Conservation (phyloP, 352 stramenopile species). For the Aphanomyces invadans region DNA sequence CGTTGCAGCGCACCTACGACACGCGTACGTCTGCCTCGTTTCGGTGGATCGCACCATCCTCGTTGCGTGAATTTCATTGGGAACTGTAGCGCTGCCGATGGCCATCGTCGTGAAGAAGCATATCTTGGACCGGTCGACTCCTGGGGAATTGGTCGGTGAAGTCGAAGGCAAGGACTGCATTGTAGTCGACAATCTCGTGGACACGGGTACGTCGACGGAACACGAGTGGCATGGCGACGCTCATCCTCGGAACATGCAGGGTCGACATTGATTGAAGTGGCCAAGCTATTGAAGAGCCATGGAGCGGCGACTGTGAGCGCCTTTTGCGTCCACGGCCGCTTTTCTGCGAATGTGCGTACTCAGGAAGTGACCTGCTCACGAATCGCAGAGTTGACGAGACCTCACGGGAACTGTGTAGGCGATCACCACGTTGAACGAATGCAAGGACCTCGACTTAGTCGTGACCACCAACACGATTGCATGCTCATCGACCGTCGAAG, state of each 20-base stretch:
- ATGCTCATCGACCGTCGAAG: constrained; percentile 31
- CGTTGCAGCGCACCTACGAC: constrained; percentile 64
- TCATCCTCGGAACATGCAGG: constrained; percentile 11
- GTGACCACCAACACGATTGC: constrained; percentile 84
- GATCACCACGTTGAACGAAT: constrained; percentile 48
- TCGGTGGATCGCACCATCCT: no score
- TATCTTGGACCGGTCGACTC: constrained; percentile 54
- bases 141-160: constrained; percentile 69
- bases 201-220: constrained; percentile 36
- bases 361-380: no score
- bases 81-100: constrained; percentile 39
- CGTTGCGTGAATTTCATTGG: not conserved
- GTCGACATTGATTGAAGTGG: constrained; percentile 72
- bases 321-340: constrained; percentile 78
- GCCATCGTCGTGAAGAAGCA: constrained; percentile 82
- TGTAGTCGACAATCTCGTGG: constrained; percentile 80
- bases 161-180: constrained; percentile 79
- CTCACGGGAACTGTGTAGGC: constrained; percentile 32
- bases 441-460: constrained; percentile 68
- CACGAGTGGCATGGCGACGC: not conserved
- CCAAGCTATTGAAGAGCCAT: constrained; percentile 69
- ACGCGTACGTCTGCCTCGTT: constrained; percentile 30
- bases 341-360: constrained; percentile 58
- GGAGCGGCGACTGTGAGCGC: constrained; percentile 70
- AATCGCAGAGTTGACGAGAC: not conserved